Conservation (phyloP, 306 rosid genomes). For the Herpetospermum pedunculosum region DNA sequence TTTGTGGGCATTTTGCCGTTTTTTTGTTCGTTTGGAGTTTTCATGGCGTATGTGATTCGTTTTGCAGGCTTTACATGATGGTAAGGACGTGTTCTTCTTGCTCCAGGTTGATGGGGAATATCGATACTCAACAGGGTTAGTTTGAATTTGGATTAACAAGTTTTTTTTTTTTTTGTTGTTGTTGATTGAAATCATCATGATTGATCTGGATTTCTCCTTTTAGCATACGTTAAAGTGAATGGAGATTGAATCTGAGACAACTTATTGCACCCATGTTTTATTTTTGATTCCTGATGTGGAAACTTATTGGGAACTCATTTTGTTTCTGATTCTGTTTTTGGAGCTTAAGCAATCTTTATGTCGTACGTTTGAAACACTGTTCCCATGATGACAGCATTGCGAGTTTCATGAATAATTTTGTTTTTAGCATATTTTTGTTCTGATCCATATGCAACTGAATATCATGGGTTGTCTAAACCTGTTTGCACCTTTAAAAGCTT, state of each 20-base stretch:
- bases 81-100: constrained; percentile 69
- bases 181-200: too few relatives aligned
- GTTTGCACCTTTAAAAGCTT: neutral
- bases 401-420: neutral
- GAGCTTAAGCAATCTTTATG: neutral
- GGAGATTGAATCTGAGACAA: neutral
- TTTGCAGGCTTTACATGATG: constrained; percentile 83
- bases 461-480: neutral
- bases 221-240: neutral
- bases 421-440: neutral
- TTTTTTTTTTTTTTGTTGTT: neutral
- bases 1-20: neutral
- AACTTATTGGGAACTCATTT: neutral
- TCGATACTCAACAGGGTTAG: constrained; percentile 70
- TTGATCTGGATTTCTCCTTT: neutral
- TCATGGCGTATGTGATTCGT: neutral
- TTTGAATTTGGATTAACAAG: neutral
- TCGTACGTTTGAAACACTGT: neutral
- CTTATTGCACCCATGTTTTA: neutral
- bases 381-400: neutral
- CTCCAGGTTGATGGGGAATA: constrained; percentile 72
- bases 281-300: neutral
- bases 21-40: neutral
- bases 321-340: neutral
- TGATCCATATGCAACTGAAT: neutral